A percentile compares a stretch with the other conserved stretches of the same genome.
phyloP scores from a whole-genome alignment of 208 protist genomes.

The Lotmaria passim region DNA sequence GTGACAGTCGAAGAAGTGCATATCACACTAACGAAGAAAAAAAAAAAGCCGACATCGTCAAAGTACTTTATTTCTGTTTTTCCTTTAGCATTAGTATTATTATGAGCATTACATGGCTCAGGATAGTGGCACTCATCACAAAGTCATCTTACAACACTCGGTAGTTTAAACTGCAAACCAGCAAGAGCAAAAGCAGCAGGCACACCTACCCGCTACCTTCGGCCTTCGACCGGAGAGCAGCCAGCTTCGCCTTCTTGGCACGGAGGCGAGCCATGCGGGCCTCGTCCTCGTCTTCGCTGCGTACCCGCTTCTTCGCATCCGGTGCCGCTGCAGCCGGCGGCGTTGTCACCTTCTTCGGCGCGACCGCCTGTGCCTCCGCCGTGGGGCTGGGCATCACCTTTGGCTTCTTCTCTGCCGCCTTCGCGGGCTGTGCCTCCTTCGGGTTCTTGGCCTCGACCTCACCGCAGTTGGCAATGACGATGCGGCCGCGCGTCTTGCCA shows the following conservation, averaged over 20 bases:
- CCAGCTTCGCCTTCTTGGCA: slow-evolving; percentile 70
- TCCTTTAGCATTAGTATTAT: no score
- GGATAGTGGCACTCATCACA: background rate
- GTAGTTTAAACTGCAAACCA: background rate
- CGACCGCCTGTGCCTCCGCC: slow-evolving; percentile 13
- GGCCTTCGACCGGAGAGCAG: slow-evolving; percentile 51
- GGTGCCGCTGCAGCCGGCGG: background rate
- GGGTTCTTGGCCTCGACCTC: slow-evolving; percentile 47
- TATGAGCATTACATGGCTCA: no score
- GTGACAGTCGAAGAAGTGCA: no score
- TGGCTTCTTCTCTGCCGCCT: slow-evolving; percentile 20
- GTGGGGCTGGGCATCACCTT: slow-evolving; percentile 9
- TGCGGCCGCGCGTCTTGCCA: slow-evolving; percentile 71
- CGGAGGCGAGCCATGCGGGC: slow-evolving; percentile 59
- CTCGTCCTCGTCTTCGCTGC: slow-evolving; percentile 41
- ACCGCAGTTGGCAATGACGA: slow-evolving; percentile 81
- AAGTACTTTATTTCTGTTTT: no score
- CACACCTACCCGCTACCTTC: slow-evolving; percentile 19
- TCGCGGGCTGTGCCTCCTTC: slow-evolving; percentile 15
- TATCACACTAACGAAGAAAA: no score
- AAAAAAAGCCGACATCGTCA: no score
- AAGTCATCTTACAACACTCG: background rate
- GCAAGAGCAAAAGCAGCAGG: background rate
- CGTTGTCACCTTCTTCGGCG: slow-evolving; percentile 15
- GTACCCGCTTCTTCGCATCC: slow-evolving; percentile 34